Conservation (phyloP, 495 filamentous ascomycete species). For the Talaromyces wortmannii region DNA sequence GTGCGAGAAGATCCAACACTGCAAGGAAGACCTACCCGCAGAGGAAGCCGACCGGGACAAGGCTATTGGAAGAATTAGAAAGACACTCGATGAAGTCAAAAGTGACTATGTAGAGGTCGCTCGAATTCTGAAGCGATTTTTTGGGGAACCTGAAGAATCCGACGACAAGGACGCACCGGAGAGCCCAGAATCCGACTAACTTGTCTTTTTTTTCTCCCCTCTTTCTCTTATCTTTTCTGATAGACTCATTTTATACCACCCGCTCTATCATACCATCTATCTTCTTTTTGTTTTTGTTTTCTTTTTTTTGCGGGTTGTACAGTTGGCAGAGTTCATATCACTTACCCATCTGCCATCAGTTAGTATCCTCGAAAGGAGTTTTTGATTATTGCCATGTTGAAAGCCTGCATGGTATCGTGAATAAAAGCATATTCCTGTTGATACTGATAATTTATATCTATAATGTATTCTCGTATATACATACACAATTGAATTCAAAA, state of each 20-base stretch:
- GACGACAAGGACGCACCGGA: conserved; percentile 1
- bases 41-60: conserved; percentile 56
- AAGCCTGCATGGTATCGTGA: background rate
- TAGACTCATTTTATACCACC: background rate
- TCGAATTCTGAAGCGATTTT: conserved; percentile 65
- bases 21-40: conserved; percentile 48
- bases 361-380: background rate
- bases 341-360: background rate
- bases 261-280: background rate
- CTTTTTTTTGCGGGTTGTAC: background rate
- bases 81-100: conserved; percentile 64
- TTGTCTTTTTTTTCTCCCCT: background rate
- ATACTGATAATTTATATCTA: too few species aligned
- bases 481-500: background rate
- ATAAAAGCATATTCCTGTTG: background rate
- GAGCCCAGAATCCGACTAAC: conserved; percentile 6
- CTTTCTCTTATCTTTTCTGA: background rate
- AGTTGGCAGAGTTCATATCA: background rate
- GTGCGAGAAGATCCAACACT: conserved; percentile 96
- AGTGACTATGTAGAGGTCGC: conserved; percentile 72
- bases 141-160: conserved; percentile 33
- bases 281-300: background rate
- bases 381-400: background rate
- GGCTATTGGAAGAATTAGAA: conserved; percentile 61
- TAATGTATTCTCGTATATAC: background rate